phyloP scores from a whole-genome alignment of 495 filamentous ascomycete genomes.

The Lophium mytilinum region DNA sequence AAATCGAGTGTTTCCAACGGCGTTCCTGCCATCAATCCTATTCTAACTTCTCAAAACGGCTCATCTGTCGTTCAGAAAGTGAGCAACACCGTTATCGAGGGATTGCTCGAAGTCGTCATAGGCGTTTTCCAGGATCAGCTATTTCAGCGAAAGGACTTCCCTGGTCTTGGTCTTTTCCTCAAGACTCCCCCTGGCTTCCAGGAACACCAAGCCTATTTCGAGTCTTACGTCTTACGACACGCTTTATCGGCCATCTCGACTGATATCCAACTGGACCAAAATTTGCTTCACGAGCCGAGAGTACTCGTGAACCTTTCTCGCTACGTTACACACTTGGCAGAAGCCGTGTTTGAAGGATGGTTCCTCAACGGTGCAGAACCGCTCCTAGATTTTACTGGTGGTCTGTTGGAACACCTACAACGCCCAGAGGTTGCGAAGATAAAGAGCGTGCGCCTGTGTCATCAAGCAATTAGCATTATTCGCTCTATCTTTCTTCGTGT shows the following conservation, averaged over 20 bases:
- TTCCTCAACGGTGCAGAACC: slow-evolving; percentile 78
- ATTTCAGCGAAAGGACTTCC: slow-evolving; percentile 76
- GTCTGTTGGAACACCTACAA: slow-evolving; percentile 78
- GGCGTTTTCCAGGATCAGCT: slow-evolving; percentile 77
- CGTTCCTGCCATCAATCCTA: slow-evolving; percentile 48
- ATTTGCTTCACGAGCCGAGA: slow-evolving; percentile 68
- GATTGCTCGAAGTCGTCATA: slow-evolving; percentile 64
- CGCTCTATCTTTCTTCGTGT: slow-evolving; percentile 66
- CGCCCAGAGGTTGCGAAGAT: slow-evolving; percentile 68
- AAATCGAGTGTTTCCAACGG: slow-evolving; percentile 42
- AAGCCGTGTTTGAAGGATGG: slow-evolving; percentile 93
- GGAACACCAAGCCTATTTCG: slow-evolving; percentile 90
- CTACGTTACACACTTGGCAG: slow-evolving; percentile 68
- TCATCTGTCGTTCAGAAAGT: slow-evolving; percentile 41
- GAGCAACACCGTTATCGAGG: slow-evolving; percentile 64
- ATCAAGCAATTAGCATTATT: slow-evolving; percentile 65
- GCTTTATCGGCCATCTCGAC: slow-evolving; percentile 63
- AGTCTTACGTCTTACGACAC: slow-evolving; percentile 76
- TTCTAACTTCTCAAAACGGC: slow-evolving; percentile 48
- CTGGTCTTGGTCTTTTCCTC: slow-evolving; percentile 78
- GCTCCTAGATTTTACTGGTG: slow-evolving; percentile 80
- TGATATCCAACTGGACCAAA: slow-evolving; percentile 59
- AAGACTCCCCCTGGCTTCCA: slow-evolving; percentile 86
- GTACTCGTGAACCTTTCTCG: slow-evolving; percentile 78
- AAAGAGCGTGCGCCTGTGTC: slow-evolving; percentile 85